Conservation (phyloP, 352 stramenopile species). For the Blastocystis sp. region DNA sequence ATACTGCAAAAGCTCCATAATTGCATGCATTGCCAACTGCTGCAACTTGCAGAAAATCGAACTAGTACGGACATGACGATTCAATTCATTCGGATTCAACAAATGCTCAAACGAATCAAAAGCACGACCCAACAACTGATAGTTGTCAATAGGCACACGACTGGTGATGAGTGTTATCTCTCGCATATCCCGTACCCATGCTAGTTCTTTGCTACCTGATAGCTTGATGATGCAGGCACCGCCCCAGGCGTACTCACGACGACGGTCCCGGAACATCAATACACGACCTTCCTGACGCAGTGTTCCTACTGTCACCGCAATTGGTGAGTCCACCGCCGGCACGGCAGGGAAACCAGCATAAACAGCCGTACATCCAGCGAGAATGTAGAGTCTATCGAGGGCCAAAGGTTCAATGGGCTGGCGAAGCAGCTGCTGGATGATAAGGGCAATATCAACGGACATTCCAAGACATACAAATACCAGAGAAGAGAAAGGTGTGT, state of each 20-base stretch:
- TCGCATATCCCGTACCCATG: background rate
- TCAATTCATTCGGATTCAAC: background rate
- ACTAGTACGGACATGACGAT: background rate
- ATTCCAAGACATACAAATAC: constrained; percentile 16
- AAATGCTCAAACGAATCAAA: constrained; percentile 28
- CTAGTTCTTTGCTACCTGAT: constrained; percentile 35
- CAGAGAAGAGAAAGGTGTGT: background rate
- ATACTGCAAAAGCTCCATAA: constrained; percentile 42
- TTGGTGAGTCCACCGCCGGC: background rate
- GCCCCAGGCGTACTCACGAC: background rate
- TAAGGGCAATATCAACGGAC: background rate
- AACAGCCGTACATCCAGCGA: constrained; percentile 15
- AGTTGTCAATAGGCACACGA: constrained; percentile 45
- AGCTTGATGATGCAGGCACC: constrained; percentile 40
- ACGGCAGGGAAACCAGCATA: background rate
- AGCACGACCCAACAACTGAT: background rate
- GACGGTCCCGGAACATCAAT: constrained; percentile 42
- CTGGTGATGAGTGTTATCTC: constrained; percentile 22
- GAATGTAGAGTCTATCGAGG: background rate
- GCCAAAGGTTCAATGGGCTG: background rate
- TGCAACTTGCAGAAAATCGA: constrained; percentile 18
- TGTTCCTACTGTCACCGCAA: constrained; percentile 31
- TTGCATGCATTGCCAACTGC: constrained; percentile 25
- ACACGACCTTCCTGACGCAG: constrained; percentile 37
- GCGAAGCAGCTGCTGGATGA: constrained; percentile 10